Conservation (phyloP, 2,329 filamentous ascomycete genomes). For the Cryphonectria naterciae region DNA sequence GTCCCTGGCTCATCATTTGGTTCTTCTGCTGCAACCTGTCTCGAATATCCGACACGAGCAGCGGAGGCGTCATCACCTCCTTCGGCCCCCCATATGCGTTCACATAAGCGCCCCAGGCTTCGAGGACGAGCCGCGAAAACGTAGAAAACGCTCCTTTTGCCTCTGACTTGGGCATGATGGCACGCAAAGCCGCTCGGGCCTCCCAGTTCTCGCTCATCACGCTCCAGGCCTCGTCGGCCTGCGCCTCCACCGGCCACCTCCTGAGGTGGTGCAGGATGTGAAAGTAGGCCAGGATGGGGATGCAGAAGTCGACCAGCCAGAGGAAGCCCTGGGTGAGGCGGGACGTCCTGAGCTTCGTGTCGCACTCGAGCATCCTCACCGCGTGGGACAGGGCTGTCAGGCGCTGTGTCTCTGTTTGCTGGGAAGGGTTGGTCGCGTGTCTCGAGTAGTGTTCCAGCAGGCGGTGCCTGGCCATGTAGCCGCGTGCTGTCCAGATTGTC, state of each 20-base stretch:
- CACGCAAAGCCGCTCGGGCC: conserved; percentile 18
- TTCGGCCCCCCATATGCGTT: not conserved
- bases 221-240: conserved; percentile 39
- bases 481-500: conserved; percentile 44
- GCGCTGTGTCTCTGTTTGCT: conserved; percentile 36
- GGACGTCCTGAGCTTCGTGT: conserved; percentile 40
- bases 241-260: conserved; percentile 30
- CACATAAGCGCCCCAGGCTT: conserved; percentile 15
- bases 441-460: conserved; percentile 54
- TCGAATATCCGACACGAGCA: conserved; percentile 11
- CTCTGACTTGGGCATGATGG: not conserved
- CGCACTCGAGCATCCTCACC: conserved; percentile 42
- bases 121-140: conserved; percentile 9
- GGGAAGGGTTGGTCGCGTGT: conserved; percentile 30
- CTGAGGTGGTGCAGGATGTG: conserved; percentile 43
- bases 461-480: conserved; percentile 50
- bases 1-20: not conserved
- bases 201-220: conserved; percentile 40
- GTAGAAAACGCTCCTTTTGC: not conserved
- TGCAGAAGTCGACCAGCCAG: conserved; percentile 44
- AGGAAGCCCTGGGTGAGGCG: conserved; percentile 39
- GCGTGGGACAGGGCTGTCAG: conserved; percentile 39
- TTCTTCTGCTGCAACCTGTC: not conserved
- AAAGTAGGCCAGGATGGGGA: conserved; percentile 47
- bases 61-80: not conserved